These are phyloP conservation scores for Nissolia schottii DNA, from an alignment of 306 rosid species.

Conservation along the genomic window DNA sequence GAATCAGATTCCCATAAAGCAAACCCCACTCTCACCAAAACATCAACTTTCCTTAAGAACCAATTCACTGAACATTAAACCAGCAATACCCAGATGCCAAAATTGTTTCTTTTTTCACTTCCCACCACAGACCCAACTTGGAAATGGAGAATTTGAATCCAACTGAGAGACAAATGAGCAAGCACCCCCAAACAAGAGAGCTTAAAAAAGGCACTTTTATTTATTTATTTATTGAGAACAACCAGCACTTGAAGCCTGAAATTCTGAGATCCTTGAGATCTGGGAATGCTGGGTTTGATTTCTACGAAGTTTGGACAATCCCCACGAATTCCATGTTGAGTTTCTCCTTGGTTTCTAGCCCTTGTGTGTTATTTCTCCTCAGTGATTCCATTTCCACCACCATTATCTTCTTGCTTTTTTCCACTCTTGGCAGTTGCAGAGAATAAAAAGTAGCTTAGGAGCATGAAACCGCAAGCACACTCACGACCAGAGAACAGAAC, in stretches of 20 bases:
- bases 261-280: conserved; percentile 83
- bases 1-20: conserved; percentile 45
- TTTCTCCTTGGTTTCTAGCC: conserved; percentile 11
- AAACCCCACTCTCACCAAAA: conserved; percentile 29
- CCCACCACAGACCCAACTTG: conserved; percentile 24
- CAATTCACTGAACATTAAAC: conserved; percentile 23
- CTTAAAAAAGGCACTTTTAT: conserved; percentile 20
- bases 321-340: conserved; percentile 52
- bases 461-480: conserved; percentile 34
- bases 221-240: conserved; percentile 30
- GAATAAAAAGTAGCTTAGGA: conserved; percentile 27
- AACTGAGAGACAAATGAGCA: conserved; percentile 36
- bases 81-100: conserved; percentile 47
- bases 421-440: conserved; percentile 14
- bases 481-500: conserved; percentile 50
- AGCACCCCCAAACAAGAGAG: no score
- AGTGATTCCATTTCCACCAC: conserved; percentile 45
- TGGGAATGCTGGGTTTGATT: conserved; percentile 42
- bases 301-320: conserved; percentile 36
- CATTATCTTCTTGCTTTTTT: conserved; percentile 29
- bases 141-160: conserved; percentile 42
- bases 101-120: conserved; percentile 13
- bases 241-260: conserved; percentile 28
- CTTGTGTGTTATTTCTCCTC: conserved; percentile 25
- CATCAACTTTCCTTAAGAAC: conserved; percentile 26